Evolutionary conservation across 208 protist genomes (phyloP), one percentile per base, ranked within the genome.

Genomic region (Leishmania gerbilli): DNA sequence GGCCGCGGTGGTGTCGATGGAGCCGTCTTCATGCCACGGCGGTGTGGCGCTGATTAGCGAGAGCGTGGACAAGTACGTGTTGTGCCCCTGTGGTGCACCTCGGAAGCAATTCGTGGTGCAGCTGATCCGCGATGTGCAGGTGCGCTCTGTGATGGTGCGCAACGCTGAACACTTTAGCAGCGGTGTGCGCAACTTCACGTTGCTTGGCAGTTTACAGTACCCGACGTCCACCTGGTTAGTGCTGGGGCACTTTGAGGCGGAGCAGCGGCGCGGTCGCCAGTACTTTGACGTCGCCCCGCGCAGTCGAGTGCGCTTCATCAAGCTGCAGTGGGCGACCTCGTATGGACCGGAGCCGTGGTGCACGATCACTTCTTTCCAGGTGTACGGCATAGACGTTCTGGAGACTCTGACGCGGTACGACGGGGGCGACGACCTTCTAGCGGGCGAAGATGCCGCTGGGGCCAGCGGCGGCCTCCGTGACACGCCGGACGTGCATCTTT

Each of bases 151-250:
- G 31, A 64, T 80, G 77, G 27, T 80, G 77, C 77, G 68, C 34
- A 75, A 80, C 40, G 65, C 77, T 11, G 77, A 74, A 53, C 68
- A 80, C 77, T 75, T 80, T 45, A 72, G 64, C 67, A 80, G 77
- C 67, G 77, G 68, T 56, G 77, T 80, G 49, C 77, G 77, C 77
- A 80, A 74, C 67, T 80, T 80, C 67, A 80, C 77, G 31, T 31
- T 79, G 76, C 76, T 79, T 19, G 76, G 76, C 24, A 79, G 76
- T 64, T 47, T 47, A 47, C 64, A 74, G 65, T 74, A 80, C 77
- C 77, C 77, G 49, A 80, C 65, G 21, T 13, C 77, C 51, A 58
- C 67, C 47, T 80, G 68, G 77, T 34, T 65, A n/a, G 77, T 80
- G 27, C 77, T 72, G 65, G 68, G 68, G 8, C 40, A 42, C 67